Evolutionary conservation across 2,329 filamentous ascomycete genomes (phyloP), one percentile per base, ranked within the genome.

Genomic region (Fusarium begoniae): DNA sequence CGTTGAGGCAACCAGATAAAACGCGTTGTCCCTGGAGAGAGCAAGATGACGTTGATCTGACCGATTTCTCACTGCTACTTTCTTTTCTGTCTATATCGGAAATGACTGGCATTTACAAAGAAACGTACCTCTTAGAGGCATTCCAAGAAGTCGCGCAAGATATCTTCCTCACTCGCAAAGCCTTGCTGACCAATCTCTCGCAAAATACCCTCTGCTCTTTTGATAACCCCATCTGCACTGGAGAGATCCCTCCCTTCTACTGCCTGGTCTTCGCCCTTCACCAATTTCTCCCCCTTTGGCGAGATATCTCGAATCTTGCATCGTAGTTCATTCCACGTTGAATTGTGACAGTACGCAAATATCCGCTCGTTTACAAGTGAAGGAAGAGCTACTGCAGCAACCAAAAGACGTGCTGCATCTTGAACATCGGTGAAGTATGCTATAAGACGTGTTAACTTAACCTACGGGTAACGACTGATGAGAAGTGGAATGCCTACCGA

Each of bases 21-120:
- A 17, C 14, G 5, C 0, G 7, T 18, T 7, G 22, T 50, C 15
- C 0, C 47, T n/a, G 8, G 3, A 30, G 11, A 22, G 11, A 18
- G 15, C 9, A 4, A 50, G 15, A 50, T 50, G 47, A 18, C 22
- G 22, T 6, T n/a, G 47, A 17, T 18, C 18, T 0, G 4, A 30
- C 15, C 11, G 11, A 20, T 45, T 14, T 20, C 8, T 5, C 3
- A 4, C 43, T 26, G 15, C 10, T 18, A 3, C 5, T 28, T n/a
- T n/a, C 1, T 18, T 3, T 18, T 13, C 47, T n/a, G 15, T 50
- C 28, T 14, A 18, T 14, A 50, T 32, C 15, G 11, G 48, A 20
- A 51, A 20, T 24, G 12, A 35, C 22, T 20, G 17, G 6, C 6
- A 35, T 20, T 13, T 14, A 14, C 8, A 14, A 35, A 35, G 17